These are phyloP conservation scores for Penicillium sp. DNA, from an alignment of 2,329 filamentous ascomycete genomes.

Conservation along the genomic window DNA sequence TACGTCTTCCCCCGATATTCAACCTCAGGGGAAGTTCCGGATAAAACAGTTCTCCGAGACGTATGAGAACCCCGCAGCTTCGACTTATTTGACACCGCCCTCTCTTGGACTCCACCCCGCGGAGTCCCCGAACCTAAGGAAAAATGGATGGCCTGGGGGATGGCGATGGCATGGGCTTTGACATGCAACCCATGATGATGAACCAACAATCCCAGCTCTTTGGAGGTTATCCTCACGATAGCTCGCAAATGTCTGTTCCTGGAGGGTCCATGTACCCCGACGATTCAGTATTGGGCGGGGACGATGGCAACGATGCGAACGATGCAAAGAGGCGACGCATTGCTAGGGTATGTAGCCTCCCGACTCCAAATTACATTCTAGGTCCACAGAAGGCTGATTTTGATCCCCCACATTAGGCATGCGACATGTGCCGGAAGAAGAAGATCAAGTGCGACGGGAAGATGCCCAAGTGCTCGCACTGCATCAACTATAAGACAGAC, in stretches of 20 bases:
- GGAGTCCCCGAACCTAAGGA: constrained; percentile 7
- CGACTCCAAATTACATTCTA: neutral
- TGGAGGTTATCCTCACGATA: constrained; percentile 62
- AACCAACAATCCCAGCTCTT: constrained; percentile 66
- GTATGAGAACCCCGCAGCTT: constrained; percentile 19
- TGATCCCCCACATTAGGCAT: constrained; percentile 60
- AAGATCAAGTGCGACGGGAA: constrained; percentile 97
- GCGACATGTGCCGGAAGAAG: constrained; percentile 93
- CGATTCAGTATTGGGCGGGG: constrained; percentile 45
- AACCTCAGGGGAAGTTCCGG: constrained; percentile 8
- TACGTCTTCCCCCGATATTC: constrained; percentile 1
- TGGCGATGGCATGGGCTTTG: constrained; percentile 43
- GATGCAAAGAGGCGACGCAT: constrained; percentile 89
- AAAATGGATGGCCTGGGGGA: constrained; percentile 40
- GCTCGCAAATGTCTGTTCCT: constrained; percentile 57
- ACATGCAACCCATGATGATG: constrained; percentile 55
- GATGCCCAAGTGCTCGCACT: constrained; percentile 91
- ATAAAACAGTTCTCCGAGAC: constrained; percentile 9
- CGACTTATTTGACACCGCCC: constrained; percentile 15
- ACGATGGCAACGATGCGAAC: constrained; percentile 55
- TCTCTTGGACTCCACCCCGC: constrained; percentile 19
- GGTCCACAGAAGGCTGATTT: constrained; percentile 1
- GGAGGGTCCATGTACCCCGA: constrained; percentile 41
- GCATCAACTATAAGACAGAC: constrained; percentile 96
- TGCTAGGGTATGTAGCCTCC: constrained; percentile 65